phyloP scores from a whole-genome alignment of 2,329 filamentous ascomycete species.

The Fusarium duplospermum region DNA sequence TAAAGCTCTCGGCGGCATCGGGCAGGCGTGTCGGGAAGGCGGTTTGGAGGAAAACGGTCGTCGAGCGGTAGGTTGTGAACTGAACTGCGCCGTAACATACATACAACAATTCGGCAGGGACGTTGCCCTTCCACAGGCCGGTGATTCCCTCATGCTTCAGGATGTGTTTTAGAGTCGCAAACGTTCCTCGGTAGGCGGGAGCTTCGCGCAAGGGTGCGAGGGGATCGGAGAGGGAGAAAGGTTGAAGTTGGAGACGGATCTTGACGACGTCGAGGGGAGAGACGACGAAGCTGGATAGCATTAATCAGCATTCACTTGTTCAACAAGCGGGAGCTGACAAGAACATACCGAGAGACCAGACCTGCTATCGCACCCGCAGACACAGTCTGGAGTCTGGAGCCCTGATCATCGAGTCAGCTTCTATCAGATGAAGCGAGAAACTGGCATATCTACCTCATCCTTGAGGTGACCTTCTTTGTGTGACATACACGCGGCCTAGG shows the following conservation, averaged over 20 bases:
- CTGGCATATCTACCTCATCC: conserved; percentile 62
- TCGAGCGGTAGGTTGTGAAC: conserved; percentile 87
- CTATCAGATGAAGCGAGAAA: background rate
- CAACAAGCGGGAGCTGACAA: background rate
- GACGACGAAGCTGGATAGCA: conserved; percentile 78
- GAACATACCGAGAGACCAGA: conserved; percentile 84
- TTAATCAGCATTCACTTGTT: conserved; percentile 23
- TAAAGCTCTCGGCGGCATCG: conserved; percentile 79
- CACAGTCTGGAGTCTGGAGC: conserved; percentile 67
- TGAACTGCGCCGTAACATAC: conserved; percentile 89
- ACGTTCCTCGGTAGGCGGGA: conserved; percentile 77
- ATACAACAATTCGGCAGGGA: conserved; percentile 95
- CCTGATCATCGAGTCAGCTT: conserved; percentile 51
- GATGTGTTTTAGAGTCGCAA: conserved; percentile 82
- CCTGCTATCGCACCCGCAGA: conserved; percentile 75
- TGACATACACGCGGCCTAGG: conserved; percentile 51
- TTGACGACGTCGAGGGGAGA: conserved; percentile 98
- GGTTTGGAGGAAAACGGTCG: conserved; percentile 74
- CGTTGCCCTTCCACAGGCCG: conserved; percentile 96
- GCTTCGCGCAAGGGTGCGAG: conserved; percentile 66
- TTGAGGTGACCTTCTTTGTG: conserved; percentile 60
- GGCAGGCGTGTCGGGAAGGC: conserved; percentile 63
- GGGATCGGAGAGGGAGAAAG: conserved; percentile 84
- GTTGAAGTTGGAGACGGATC: conserved; percentile 95
- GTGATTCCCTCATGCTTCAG: conserved; percentile 83